phyloP scores from a whole-genome alignment of 768 basidiomycete species.

The Cantharellus cinnabarinus region DNA sequence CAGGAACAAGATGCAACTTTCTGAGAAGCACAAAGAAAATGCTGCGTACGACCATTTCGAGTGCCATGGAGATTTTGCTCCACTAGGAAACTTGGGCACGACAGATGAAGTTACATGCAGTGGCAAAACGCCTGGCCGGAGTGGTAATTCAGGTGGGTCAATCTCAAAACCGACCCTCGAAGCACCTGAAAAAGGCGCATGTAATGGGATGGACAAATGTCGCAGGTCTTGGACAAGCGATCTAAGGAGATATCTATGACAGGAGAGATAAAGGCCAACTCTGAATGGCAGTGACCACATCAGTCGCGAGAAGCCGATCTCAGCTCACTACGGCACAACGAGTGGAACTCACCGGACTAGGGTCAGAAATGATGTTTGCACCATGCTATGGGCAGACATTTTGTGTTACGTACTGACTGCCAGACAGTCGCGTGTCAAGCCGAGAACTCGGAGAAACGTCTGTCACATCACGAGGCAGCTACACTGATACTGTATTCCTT shows the following conservation, averaged over 20 bases:
- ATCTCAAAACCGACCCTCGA: not conserved
- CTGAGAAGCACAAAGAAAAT: conserved; percentile 55
- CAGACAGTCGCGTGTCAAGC: too few species aligned
- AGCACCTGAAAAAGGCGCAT: conserved; percentile 12
- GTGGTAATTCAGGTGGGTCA: not conserved
- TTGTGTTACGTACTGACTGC: too few species aligned
- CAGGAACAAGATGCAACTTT: conserved; percentile 50
- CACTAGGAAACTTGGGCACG: conserved; percentile 9
- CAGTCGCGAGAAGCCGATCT: not conserved
- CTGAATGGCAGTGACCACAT: conserved; percentile 15
- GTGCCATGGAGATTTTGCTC: conserved; percentile 20
- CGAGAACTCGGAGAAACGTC: too few species aligned
- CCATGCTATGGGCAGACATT: too few species aligned
- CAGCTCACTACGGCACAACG: too few species aligned
- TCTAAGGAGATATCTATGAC: conserved; percentile 36
- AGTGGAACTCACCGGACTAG: too few species aligned
- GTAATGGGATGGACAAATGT: conserved; percentile 15
- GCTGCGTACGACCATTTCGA: conserved; percentile 33
- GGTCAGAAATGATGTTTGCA: too few species aligned
- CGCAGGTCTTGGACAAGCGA: conserved; percentile 41
- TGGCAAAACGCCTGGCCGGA: not conserved
- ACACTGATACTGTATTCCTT: too few species aligned
- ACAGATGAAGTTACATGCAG: conserved; percentile 2
- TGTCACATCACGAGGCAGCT: too few species aligned
- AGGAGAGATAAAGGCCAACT: conserved; percentile 31